These are phyloP conservation scores for Coemansia sp. DNA, from an alignment of 192 early-diverging fungal genomes.

Conservation along the genomic window DNA sequence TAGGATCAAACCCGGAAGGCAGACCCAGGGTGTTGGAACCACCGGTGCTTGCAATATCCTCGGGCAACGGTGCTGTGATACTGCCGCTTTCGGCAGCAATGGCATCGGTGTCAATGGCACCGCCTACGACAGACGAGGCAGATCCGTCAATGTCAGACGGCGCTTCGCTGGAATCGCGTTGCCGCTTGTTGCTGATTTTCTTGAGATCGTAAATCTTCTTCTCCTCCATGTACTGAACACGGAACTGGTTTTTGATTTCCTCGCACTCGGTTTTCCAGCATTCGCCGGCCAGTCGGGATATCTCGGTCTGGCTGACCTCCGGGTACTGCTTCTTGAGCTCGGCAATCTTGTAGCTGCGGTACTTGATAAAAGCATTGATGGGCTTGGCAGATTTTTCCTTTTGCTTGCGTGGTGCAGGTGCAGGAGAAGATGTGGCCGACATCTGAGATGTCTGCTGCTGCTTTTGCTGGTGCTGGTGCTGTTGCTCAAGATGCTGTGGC, in stretches of 20 bases:
- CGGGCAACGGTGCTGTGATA: slow-evolving; percentile 30
- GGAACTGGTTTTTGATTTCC: slow-evolving; percentile 52
- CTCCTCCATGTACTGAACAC: slow-evolving; percentile 40
- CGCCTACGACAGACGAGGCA: slow-evolving; percentile 4
- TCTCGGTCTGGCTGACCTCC: slow-evolving; percentile 52
- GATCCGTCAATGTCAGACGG: slow-evolving; percentile 24
- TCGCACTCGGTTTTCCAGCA: slow-evolving; percentile 52
- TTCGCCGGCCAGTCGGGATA: slow-evolving; percentile 53
- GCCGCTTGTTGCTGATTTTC: slow-evolving; percentile 46
- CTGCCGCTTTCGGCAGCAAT: slow-evolving; percentile 2
- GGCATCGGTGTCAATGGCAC: background rate
- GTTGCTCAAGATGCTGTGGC: slow-evolving; percentile 3
- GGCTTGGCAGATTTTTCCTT: slow-evolving; percentile 56
- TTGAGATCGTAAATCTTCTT: slow-evolving; percentile 52
- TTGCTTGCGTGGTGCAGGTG: slow-evolving; percentile 24
- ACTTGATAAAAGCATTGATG: slow-evolving; percentile 56
- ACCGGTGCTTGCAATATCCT: background rate
- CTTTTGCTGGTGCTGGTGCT: slow-evolving; percentile 3
- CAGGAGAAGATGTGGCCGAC: slow-evolving; percentile 3
- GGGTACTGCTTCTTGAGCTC: slow-evolving; percentile 52
- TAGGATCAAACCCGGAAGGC: slow-evolving; percentile 31
- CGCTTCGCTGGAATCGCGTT: slow-evolving; percentile 22
- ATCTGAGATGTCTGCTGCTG: slow-evolving; percentile 5
- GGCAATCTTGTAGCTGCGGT: slow-evolving; percentile 53
- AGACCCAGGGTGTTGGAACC: background rate